These are phyloP conservation scores for Aspergillus fumigatus DNA, from an alignment of 2,329 filamentous ascomycete species.

Conservation along the genomic window DNA sequence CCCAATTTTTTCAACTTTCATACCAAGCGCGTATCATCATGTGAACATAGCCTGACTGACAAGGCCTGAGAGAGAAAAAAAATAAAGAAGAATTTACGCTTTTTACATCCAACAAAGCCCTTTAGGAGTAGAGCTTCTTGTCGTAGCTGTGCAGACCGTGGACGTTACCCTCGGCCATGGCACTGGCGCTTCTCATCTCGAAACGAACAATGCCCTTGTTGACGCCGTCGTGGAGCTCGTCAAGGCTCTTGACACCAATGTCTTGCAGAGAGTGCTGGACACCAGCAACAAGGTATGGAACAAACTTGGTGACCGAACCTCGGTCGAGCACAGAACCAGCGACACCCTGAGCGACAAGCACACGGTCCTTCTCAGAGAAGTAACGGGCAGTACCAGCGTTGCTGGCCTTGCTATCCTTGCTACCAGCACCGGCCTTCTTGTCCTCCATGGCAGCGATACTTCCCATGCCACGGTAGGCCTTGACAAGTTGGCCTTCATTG, in stretches of 20 bases:
- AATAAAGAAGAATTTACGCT: conserved; percentile 18
- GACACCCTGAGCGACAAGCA: conserved; percentile 95
- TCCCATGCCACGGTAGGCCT: conserved; percentile 98
- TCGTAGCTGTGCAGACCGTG: conserved; percentile 97
- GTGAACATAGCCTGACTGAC: conserved; percentile 21
- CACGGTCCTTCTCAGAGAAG: conserved; percentile 93
- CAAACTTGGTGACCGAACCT: conserved; percentile 84
- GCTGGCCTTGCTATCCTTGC: conserved; percentile 62
- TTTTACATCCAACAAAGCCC: conserved; percentile 1
- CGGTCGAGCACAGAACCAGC: conserved; percentile 61
- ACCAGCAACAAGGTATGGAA: conserved; percentile 91
- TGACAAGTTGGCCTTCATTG: conserved; percentile 94
- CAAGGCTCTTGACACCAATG: conserved; percentile 77
- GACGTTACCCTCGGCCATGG: conserved; percentile 93
- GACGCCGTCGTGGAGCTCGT: conserved; percentile 71
- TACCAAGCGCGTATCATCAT: conserved; percentile 25
- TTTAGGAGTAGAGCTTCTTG: conserved; percentile 97
- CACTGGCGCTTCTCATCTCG: conserved; percentile 88
- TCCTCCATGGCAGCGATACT: conserved; percentile 99
- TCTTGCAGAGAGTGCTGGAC: conserved; percentile 98
- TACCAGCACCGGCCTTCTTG: conserved; percentile 80
- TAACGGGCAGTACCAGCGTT: conserved; percentile 97
- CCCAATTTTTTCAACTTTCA: conserved; percentile 29
- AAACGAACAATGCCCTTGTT: conserved; percentile 75
- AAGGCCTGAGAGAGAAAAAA: conserved; percentile 11